phyloP scores from a whole-genome alignment of 108 stramenopile species.

The Hondaea fermentalgiana region DNA sequence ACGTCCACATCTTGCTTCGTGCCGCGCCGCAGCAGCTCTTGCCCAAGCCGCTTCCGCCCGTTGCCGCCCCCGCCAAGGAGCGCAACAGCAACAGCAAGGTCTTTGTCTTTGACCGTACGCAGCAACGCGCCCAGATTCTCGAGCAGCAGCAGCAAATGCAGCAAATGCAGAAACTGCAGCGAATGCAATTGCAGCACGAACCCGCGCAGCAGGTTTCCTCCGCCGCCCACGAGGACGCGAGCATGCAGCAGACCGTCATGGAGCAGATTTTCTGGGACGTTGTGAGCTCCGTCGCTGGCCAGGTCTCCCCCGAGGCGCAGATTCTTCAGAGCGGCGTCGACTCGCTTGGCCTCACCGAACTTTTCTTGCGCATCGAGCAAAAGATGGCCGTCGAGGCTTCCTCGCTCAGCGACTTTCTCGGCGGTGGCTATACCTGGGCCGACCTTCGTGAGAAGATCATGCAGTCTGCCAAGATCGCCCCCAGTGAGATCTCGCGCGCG shows the following conservation, averaged over 20 bases:
- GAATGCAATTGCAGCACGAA: not conserved
- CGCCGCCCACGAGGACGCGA: not conserved
- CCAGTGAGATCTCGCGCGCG: not conserved
- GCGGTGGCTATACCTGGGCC: not conserved
- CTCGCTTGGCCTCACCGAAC: constrained; percentile 10
- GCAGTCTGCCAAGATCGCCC: not conserved
- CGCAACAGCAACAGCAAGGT: not conserved
- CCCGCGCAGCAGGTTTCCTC: too few species aligned
- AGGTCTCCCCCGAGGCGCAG: not conserved
- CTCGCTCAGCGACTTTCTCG: not conserved
- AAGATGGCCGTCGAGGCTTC: not conserved
- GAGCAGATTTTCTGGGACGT: not conserved
- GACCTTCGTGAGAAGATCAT: not conserved
- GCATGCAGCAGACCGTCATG: not conserved
- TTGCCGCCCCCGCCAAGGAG: not conserved
- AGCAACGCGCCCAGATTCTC: not conserved
- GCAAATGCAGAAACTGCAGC: not conserved
- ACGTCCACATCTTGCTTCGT: not conserved
- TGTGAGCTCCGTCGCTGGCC: not conserved
- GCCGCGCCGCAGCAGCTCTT: not conserved
- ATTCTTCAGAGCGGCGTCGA: constrained; percentile 7
- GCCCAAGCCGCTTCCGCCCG: not conserved
- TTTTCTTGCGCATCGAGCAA: not conserved
- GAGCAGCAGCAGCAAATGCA: not conserved
- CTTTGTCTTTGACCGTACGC: not conserved